A percentile compares a stretch with the other conserved stretches of the same genome.
These are phyloP conservation scores for Paragyromitra xinjiangensis DNA, from an alignment of 495 filamentous ascomycete genomes.

Conservation along the genomic window DNA sequence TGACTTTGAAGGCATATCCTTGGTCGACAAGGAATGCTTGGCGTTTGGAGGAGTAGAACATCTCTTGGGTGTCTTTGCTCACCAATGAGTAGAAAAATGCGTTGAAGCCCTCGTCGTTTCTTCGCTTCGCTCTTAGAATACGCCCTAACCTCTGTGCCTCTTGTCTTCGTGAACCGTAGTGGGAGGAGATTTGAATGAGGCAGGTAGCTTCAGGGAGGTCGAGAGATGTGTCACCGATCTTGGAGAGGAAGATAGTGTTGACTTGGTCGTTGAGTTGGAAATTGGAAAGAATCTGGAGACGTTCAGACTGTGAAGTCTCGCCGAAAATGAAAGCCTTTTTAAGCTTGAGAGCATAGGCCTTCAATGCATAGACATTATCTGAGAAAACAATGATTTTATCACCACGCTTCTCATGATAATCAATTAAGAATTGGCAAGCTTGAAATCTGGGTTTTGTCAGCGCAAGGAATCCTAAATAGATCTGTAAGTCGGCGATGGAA, in stretches of 20 bases:
- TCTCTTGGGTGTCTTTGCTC: constrained; percentile 95
- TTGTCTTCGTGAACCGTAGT: constrained; percentile 96
- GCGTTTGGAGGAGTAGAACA: constrained; percentile 97
- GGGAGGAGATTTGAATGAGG: constrained; percentile 96
- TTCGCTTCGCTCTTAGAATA: constrained; percentile 92
- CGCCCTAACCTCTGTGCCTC: constrained; percentile 97
- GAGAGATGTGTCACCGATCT: constrained; percentile 97
- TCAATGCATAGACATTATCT: constrained; percentile 94
- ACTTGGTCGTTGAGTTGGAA: constrained; percentile 94
- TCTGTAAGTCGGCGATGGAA: neutral
- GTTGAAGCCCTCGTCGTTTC: constrained; percentile 99
- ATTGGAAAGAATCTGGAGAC: constrained; percentile 88
- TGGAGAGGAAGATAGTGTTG: constrained; percentile 96
- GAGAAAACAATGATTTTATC: constrained; percentile 99
- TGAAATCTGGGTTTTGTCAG: constrained; percentile 66
- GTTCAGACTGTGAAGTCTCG: constrained; percentile 84
- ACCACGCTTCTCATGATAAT: constrained; percentile 94
- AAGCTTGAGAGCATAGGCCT: constrained; percentile 83
- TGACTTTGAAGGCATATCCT: constrained; percentile 99
- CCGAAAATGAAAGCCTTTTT: constrained; percentile 94
- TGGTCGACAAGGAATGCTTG: constrained; percentile 99
- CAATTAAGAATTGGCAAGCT: constrained; percentile 74
- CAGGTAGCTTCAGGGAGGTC: constrained; percentile 97
- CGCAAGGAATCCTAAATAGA: neutral
- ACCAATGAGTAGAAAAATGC: constrained; percentile 99